These are phyloP conservation scores for Fusarium sulawesiense DNA, from an alignment of 2,329 filamentous ascomycete species.

Conservation along the genomic window DNA sequence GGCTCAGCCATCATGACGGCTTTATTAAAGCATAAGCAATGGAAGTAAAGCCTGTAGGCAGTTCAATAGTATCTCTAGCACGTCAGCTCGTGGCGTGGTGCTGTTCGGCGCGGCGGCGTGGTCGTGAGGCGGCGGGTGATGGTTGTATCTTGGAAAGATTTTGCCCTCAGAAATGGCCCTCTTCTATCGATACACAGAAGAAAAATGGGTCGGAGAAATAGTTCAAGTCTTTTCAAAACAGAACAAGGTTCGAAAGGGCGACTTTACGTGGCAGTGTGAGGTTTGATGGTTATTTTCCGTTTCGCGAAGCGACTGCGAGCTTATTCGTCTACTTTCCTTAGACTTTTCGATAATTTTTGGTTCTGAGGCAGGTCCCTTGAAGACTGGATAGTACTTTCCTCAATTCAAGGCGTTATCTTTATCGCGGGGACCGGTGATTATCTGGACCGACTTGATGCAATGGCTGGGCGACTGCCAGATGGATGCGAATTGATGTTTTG, in stretches of 20 bases:
- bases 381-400: slow-evolving; percentile 1
- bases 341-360: neutral
- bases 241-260: neutral
- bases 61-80: slow-evolving; percentile 30
- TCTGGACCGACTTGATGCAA: slow-evolving; percentile 13
- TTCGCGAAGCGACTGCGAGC: neutral
- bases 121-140: slow-evolving; percentile 43
- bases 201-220: slow-evolving; percentile 44
- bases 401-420: slow-evolving; percentile 2
- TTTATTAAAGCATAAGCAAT: slow-evolving; percentile 44
- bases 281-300: neutral
- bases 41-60: neutral
- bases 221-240: slow-evolving; percentile 32
- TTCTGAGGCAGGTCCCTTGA: neutral
- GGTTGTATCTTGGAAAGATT: slow-evolving; percentile 54
- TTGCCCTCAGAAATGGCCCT: slow-evolving; percentile 45
- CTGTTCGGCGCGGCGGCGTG: slow-evolving; percentile 36
- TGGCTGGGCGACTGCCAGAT: slow-evolving; percentile 4
- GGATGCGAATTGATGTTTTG: neutral
- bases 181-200: slow-evolving; percentile 54
- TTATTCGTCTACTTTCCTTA: neutral
- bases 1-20: slow-evolving; percentile 57
- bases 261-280: too few relatives aligned
- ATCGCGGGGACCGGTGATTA: slow-evolving; percentile 16
- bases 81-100: slow-evolving; percentile 36